Percentiles rank a stretch among this genome's conserved stretches.
These are phyloP conservation scores for Pseudocercospora eumusae DNA, from an alignment of 2,329 filamentous ascomycete species.

Conservation along the genomic window DNA sequence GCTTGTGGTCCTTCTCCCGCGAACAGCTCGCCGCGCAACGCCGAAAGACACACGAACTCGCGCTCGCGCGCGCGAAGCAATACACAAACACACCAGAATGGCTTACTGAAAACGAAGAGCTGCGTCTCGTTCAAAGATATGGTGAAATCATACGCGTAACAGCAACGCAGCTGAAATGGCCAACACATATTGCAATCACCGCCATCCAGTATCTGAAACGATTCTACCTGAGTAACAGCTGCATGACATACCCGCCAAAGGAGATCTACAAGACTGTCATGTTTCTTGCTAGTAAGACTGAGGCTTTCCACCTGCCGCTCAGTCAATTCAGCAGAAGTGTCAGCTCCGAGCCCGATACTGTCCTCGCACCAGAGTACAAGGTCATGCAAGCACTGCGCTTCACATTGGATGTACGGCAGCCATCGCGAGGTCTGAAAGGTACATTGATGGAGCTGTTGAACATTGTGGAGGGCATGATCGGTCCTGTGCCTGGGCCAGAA, in stretches of 20 bases:
- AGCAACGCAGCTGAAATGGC: conserved; percentile 62
- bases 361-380: conserved; percentile 88
- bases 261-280: conserved; percentile 86
- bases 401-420: conserved; percentile 89
- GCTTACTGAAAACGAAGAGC: conserved; percentile 80
- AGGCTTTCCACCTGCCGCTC: conserved; percentile 74
- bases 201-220: conserved; percentile 87
- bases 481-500: conserved; percentile 30
- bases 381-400: conserved; percentile 91
- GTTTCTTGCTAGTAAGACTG: conserved; percentile 91
- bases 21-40: conserved; percentile 71
- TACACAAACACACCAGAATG: conserved; percentile 65
- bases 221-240: conserved; percentile 93
- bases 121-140: conserved; percentile 78
- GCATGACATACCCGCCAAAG: conserved; percentile 93
- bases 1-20: conserved; percentile 88
- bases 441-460: conserved; percentile 78
- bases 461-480: conserved; percentile 62
- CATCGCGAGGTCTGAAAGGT: conserved; percentile 83
- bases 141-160: conserved; percentile 53
- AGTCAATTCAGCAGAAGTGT: conserved; percentile 57
- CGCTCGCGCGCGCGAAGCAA: conserved; percentile 65
- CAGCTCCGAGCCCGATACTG: conserved; percentile 64
- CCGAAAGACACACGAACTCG: conserved; percentile 74
- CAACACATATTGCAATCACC: conserved; percentile 67